These are phyloP conservation scores for Penicillium sp. DNA, from an alignment of 2,329 filamentous ascomycete species.

Conservation along the genomic window DNA sequence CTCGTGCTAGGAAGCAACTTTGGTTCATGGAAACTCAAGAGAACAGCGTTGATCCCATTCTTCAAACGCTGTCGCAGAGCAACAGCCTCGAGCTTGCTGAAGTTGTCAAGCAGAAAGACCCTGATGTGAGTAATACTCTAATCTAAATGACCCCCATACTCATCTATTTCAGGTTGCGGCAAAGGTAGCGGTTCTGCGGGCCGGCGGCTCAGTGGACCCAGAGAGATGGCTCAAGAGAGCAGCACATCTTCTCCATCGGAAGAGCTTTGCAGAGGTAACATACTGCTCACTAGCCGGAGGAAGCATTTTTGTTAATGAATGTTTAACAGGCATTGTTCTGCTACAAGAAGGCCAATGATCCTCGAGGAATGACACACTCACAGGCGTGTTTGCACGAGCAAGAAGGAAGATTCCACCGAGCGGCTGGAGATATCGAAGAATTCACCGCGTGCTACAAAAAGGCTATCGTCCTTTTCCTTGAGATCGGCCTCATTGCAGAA, in stretches of 20 bases:
- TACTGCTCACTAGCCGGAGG: not conserved
- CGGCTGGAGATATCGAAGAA: slow-evolving; percentile 6
- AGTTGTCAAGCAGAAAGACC: slow-evolving; percentile 13
- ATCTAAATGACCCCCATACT: not conserved
- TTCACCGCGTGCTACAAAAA: slow-evolving; percentile 7
- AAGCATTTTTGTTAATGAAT: not conserved
- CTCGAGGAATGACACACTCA: slow-evolving; percentile 7
- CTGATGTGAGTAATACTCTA: not conserved
- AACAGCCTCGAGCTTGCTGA: slow-evolving; percentile 12
- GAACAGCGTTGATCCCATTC: slow-evolving; percentile 9
- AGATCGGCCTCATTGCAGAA: slow-evolving; percentile 6
- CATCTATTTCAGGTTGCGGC: slow-evolving; percentile 7
- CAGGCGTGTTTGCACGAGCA: slow-evolving; percentile 15
- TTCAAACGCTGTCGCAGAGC: slow-evolving; percentile 12
- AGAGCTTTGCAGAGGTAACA: slow-evolving; percentile 22
- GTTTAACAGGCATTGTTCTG: slow-evolving; percentile 14
- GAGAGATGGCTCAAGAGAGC: slow-evolving; percentile 21
- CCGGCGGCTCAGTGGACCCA: slow-evolving; percentile 19
- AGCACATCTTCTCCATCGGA: slow-evolving; percentile 18
- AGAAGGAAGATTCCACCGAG: slow-evolving; percentile 10
- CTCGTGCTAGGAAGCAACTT: slow-evolving; percentile 25
- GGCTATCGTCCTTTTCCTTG: slow-evolving; percentile 10
- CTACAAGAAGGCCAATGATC: slow-evolving; percentile 15
- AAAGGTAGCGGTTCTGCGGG: slow-evolving; percentile 18
- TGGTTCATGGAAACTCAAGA: slow-evolving; percentile 24